A percentile compares a stretch with the other conserved stretches of the same genome.
These are phyloP conservation scores for Macrophomina tecta DNA, from an alignment of 2,329 filamentous ascomycete genomes.

Conservation along the genomic window DNA sequence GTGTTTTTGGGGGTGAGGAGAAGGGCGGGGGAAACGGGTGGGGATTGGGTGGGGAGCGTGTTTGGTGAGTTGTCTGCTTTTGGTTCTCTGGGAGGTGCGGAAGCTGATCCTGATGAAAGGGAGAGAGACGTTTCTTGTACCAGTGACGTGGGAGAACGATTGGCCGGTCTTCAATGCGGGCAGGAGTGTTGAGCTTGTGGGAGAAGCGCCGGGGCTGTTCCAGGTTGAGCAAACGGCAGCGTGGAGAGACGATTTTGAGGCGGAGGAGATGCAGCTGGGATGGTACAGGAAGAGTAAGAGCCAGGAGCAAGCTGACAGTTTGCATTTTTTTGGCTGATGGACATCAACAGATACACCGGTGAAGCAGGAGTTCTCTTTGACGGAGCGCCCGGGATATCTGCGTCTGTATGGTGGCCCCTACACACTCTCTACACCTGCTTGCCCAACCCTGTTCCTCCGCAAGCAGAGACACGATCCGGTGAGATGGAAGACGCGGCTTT, in stretches of 20 bases:
- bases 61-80: constrained; percentile 42
- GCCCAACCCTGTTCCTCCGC: constrained; percentile 59
- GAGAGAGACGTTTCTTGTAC: constrained; percentile 58
- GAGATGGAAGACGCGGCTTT: constrained; percentile 51
- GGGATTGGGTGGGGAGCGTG: constrained; percentile 48
- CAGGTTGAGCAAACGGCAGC: constrained; percentile 29
- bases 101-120: constrained; percentile 37
- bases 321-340: neutral
- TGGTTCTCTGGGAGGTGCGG: too few relatives aligned
- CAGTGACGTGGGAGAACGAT: constrained; percentile 57
- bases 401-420: constrained; percentile 61
- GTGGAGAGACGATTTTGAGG: constrained; percentile 49
- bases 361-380: constrained; percentile 55
- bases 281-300: constrained; percentile 49
- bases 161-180: constrained; percentile 61
- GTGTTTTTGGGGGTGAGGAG: constrained; percentile 56
- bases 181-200: constrained; percentile 47
- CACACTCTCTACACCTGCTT: constrained; percentile 56
- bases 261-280: constrained; percentile 40
- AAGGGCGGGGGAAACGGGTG: constrained; percentile 31
- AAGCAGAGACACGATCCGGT: constrained; percentile 58
- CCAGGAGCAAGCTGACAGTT: neutral
- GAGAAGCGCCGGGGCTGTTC: constrained; percentile 32
- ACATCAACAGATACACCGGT: constrained; percentile 52
- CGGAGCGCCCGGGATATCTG: constrained; percentile 51